These are phyloP conservation scores for Russula virescens DNA, from an alignment of 768 basidiomycete genomes.

Conservation along the genomic window DNA sequence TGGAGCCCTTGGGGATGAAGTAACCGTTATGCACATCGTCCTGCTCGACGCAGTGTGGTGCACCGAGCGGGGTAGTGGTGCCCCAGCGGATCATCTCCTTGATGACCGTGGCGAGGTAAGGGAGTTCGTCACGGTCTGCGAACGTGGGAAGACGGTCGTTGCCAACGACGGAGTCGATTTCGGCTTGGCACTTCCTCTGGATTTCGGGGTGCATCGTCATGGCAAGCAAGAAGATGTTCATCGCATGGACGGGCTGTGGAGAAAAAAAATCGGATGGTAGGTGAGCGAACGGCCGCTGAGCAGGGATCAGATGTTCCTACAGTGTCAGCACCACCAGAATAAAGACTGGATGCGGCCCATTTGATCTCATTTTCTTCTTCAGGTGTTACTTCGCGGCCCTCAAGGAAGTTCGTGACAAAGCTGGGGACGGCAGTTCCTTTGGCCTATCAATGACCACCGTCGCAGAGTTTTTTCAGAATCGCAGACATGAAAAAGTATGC, in stretches of 20 bases:
- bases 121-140: slow-evolving; percentile 23
- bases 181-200: slow-evolving; percentile 25
- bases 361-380: slow-evolving; percentile 25
- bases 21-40: slow-evolving; percentile 37
- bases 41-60: slow-evolving; percentile 33
- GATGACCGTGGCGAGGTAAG: slow-evolving; percentile 23
- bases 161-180: slow-evolving; percentile 27
- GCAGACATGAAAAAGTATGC: neutral
- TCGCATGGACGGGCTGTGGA: slow-evolving; percentile 25
- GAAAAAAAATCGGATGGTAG: neutral
- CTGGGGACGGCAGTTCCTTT: slow-evolving; percentile 22
- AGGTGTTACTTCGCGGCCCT: slow-evolving; percentile 14
- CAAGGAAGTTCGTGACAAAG: slow-evolving; percentile 21
- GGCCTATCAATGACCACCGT: neutral
- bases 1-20: slow-evolving; percentile 36
- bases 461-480: too few species aligned
- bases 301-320: slow-evolving; percentile 1
- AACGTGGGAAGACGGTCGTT: slow-evolving; percentile 22
- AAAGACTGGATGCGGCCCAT: slow-evolving; percentile 27
- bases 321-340: slow-evolving; percentile 27
- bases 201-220: slow-evolving; percentile 28
- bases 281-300: neutral
- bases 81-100: slow-evolving; percentile 28
- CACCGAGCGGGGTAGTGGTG: slow-evolving; percentile 24
- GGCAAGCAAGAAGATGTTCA: slow-evolving; percentile 28